Evolutionary conservation across 2,329 filamentous ascomycete genomes (phyloP).

Genomic region (Fusarium luffae): DNA sequence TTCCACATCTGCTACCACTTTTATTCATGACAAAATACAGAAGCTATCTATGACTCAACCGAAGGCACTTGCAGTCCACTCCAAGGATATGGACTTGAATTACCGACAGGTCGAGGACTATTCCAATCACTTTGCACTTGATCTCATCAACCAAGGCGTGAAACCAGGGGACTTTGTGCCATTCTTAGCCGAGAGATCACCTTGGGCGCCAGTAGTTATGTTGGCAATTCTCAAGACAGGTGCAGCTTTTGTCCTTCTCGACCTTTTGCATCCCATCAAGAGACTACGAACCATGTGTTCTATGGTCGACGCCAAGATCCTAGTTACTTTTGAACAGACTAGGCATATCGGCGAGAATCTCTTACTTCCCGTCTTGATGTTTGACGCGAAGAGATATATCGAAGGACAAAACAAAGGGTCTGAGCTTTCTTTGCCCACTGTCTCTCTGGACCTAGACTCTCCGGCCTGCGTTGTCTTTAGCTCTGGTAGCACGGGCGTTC

Average conservation of each 20-base stretch:
- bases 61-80: neutral
- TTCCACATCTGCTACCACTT: neutral
- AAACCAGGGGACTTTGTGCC: neutral
- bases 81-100: neutral
- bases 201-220: constrained; percentile 4
- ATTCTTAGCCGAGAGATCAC: neutral
- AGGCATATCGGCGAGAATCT: neutral
- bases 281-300: neutral
- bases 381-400: neutral
- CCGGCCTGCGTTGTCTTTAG: constrained; percentile 4
- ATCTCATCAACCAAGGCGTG: neutral
- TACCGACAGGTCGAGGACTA: neutral
- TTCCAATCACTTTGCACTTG: neutral
- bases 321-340: neutral
- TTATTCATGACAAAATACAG: neutral
- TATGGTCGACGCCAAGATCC: neutral
- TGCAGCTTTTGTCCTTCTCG: neutral
- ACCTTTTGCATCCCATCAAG: neutral
- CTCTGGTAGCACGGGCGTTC: neutral
- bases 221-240: neutral
- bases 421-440: accelerated
- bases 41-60: neutral
- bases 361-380: neutral
- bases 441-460: neutral
- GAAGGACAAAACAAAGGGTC: accelerated